Evolutionary conservation across 2,329 filamentous ascomycete species (phyloP).

Genomic region (Myriosclerotinia duriaeana): DNA sequence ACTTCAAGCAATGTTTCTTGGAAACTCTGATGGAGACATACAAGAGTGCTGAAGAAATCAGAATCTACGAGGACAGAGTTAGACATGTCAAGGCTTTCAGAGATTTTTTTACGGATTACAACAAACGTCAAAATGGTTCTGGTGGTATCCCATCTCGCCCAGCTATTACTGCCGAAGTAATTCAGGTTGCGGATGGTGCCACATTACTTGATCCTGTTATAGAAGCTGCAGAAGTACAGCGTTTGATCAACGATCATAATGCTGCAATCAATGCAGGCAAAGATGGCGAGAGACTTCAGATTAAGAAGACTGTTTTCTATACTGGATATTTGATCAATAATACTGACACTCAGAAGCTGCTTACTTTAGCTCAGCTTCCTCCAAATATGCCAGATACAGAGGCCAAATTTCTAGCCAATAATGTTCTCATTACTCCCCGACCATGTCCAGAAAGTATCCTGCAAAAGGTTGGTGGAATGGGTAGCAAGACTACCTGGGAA

Average conservation of each 20-base stretch:
- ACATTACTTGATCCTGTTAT: constrained; percentile 72
- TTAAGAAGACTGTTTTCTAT: constrained; percentile 87
- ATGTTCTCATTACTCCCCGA: constrained; percentile 83
- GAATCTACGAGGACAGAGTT: constrained; percentile 67
- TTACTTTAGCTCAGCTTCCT: constrained; percentile 67
- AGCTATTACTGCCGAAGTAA: constrained; percentile 73
- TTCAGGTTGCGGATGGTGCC: constrained; percentile 78
- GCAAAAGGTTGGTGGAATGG: constrained; percentile 82
- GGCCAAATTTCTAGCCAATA: constrained; percentile 80
- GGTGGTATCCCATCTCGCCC: constrained; percentile 56
- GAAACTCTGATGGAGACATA: constrained; percentile 83
- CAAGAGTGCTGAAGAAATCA: constrained; percentile 75
- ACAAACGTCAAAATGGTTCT: constrained; percentile 53
- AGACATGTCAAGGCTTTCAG: constrained; percentile 78
- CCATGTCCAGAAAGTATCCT: constrained; percentile 71
- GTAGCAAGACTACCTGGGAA: constrained; percentile 79
- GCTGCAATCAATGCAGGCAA: constrained; percentile 49
- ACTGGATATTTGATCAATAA: constrained; percentile 84
- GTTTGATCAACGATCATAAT: constrained; percentile 88
- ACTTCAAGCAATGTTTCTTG: constrained; percentile 88
- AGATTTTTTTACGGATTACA: constrained; percentile 79
- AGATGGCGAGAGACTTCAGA: constrained; percentile 54
- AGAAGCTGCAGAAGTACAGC: constrained; percentile 82
- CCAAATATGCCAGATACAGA: constrained; percentile 63
- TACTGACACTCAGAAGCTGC: constrained; percentile 69